Base-by-base conservation (phyloP, 768 basidiomycete genomes). In the Lactifluus pinguis region DNA sequence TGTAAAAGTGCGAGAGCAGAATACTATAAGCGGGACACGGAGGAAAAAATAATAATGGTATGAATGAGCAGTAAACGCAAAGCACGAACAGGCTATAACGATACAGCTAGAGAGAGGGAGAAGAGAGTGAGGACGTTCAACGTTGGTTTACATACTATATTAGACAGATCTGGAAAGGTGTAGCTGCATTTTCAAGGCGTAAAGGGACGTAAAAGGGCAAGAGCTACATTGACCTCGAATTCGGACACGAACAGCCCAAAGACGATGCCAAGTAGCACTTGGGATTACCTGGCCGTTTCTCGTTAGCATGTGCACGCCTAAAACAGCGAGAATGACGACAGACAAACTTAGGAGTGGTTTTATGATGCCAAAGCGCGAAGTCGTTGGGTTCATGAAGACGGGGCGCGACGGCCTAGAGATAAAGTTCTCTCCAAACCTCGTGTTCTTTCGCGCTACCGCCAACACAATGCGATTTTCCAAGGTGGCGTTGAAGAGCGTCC, bases 401-500 rank as follows among this genome's bases (percentile, higher is more conserved):
- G 36, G n/a, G 15, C 1, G 21, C n/a, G 29, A 51, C 15, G 19
- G 19, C n/a, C 6, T 29, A 39, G 44, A 51, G 45, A 42, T 61
- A 61, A 19, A 61, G 54, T 6, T 47, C 19, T 25, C 55, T 61
- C 60, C 61, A 62, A 14, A 25, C 8, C 17, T n/a, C 42, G 49
- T 62, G 55, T 17, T 62, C 55, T 38, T 42, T 56, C 8, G 55
- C 21, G 19, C 25, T 56, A 17, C 60, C 60, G 7, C 49, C 14
- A 1, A 51, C 19, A 42, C 60, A 61, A 14, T 14, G 29, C 4
- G 54, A 61, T 29, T 39, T 61, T 21, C 47, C 39, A 38, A 62
- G 41, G 32, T 62, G 61, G 9, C 61, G 55, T 19, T 57, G 55
- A 11, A 62, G 51, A 9, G 61, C 55, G 17, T 62, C 61, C 61